phyloP scores from a whole-genome alignment of 768 basidiomycete genomes.

The Termitomyces sp. region DNA sequence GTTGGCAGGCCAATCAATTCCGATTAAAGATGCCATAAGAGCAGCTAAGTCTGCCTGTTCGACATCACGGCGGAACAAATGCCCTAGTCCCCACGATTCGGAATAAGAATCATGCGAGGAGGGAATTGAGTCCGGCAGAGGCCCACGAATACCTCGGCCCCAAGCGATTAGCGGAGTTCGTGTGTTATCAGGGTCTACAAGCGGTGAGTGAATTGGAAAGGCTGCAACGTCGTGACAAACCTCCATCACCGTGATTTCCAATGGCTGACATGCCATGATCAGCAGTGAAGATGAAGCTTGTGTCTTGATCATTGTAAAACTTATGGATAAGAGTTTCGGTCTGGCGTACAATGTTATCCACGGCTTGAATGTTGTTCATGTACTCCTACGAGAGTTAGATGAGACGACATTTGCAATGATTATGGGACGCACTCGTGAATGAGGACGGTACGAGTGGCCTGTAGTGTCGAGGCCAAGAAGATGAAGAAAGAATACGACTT shows the following conservation, averaged over 20 bases:
- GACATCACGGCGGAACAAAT: conserved; percentile 64
- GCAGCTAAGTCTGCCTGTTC: conserved; percentile 81
- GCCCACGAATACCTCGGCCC: conserved; percentile 73
- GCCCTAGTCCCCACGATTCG: conserved; percentile 49
- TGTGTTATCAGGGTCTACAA: conserved; percentile 80
- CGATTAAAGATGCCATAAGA: conserved; percentile 71
- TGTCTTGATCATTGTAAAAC: conserved; percentile 66
- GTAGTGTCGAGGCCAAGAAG: conserved; percentile 83
- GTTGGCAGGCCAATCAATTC: conserved; percentile 73
- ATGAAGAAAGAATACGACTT: conserved; percentile 78
- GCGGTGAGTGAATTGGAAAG: conserved; percentile 2
- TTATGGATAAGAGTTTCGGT: conserved; percentile 55
- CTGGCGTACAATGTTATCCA: conserved; percentile 66
- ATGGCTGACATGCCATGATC: conserved; percentile 89
- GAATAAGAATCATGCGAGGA: conserved; percentile 74
- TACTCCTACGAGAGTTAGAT: conserved; percentile 52
- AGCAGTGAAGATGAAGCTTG: conserved; percentile 76
- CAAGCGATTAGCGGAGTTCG: conserved; percentile 80
- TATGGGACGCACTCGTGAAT: conserved; percentile 50
- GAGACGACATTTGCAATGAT: not conserved
- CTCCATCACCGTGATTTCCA: conserved; percentile 87
- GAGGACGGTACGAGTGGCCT: conserved; percentile 80
- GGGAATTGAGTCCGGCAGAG: conserved; percentile 46
- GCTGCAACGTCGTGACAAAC: conserved; percentile 29
- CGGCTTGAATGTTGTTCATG: conserved; percentile 76